A percentile compares a stretch with the other conserved stretches of the same genome.
These are phyloP conservation scores for Tolypocladium amazonense DNA, from an alignment of 2,329 filamentous ascomycete genomes.

Conservation along the genomic window DNA sequence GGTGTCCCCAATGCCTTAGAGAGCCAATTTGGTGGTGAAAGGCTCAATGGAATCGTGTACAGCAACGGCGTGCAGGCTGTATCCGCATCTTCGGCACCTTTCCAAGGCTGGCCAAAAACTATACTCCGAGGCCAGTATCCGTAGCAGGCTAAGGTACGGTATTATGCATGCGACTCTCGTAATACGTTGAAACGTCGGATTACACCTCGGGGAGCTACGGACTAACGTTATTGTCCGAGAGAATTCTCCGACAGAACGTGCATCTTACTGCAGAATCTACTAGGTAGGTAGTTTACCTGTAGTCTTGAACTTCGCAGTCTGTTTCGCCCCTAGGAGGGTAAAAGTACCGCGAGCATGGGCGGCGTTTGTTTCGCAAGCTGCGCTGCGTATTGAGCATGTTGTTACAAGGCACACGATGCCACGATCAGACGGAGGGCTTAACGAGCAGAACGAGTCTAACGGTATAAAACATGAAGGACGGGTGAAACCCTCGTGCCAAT, in stretches of 20 bases:
- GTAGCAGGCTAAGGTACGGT: neutral
- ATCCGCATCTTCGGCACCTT: neutral
- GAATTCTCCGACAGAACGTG: neutral
- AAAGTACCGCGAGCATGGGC: neutral
- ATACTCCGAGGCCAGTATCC: neutral
- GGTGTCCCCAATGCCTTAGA: neutral
- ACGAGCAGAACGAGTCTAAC: neutral
- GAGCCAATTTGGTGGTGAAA: neutral
- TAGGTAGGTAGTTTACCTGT: neutral
- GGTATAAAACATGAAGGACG: no score
- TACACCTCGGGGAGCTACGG: neutral
- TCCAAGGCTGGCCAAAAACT: neutral
- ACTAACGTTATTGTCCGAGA: neutral
- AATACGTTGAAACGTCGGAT: neutral
- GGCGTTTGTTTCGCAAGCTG: neutral
- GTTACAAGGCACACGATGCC: neutral
- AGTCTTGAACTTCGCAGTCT: neutral
- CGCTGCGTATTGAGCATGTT: no score
- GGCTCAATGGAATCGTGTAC: neutral
- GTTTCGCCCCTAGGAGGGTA: neutral
- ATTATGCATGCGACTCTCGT: neutral
- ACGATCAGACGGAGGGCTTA: neutral
- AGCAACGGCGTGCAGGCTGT: neutral
- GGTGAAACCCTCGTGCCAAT: no score
- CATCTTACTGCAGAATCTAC: no score